Conservation (phyloP, 2,329 filamentous ascomycete species). For the Colletotrichum endophyticum region DNA sequence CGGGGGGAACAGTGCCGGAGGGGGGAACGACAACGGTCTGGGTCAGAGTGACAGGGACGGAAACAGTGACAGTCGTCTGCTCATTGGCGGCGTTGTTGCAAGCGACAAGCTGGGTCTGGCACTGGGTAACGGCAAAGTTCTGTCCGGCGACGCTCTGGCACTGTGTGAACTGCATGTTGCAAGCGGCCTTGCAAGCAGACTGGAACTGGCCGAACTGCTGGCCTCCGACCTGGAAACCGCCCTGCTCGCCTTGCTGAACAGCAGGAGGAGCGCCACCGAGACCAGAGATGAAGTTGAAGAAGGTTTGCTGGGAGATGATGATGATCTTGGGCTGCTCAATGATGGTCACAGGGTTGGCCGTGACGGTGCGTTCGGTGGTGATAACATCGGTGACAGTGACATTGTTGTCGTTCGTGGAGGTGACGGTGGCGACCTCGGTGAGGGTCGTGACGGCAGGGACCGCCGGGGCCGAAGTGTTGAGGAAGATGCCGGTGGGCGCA, state of each 20-base stretch:
- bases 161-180: conserved; percentile 21
- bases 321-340: conserved; percentile 18
- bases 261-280: conserved; percentile 18
- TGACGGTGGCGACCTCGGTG: conserved; percentile 10
- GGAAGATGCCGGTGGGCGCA: conserved; percentile 10
- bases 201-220: conserved; percentile 21
- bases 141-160: conserved; percentile 21
- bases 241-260: conserved; percentile 13
- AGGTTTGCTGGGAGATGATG: conserved; percentile 22
- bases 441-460: conserved; percentile 5
- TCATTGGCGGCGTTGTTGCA: conserved; percentile 19
- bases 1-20: conserved; percentile 3
- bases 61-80: conserved; percentile 17
- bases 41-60: conserved; percentile 19
- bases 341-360: conserved; percentile 4
- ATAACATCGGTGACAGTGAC: conserved; percentile 18
- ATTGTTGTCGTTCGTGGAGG: background rate
- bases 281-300: conserved; percentile 22
- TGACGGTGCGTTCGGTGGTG: conserved; percentile 15
- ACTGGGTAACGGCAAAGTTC: conserved; percentile 22
- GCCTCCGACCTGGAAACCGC: conserved; percentile 22
- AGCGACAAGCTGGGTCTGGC: conserved; percentile 20
- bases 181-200: conserved; percentile 19
- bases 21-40: conserved; percentile 20
- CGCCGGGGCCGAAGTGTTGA: conserved; percentile 16